Evolutionary conservation across 1,284 basidiomycete species (phyloP), one percentile per base, ranked within the genome.

Genomic region (Cutaneotrichosporon sp.): DNA sequence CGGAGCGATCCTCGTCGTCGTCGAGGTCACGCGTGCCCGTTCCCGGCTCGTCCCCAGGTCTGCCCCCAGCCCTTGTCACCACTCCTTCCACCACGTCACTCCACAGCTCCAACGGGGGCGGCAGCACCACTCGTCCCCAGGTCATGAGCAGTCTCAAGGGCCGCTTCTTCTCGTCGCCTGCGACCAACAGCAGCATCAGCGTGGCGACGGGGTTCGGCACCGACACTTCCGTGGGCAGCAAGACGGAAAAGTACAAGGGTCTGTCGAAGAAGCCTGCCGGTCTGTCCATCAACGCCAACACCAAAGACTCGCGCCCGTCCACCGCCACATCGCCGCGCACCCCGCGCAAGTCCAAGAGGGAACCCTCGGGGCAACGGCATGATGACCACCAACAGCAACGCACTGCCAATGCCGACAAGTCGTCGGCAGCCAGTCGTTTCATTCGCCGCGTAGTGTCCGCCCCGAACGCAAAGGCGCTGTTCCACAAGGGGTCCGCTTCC

Each of bases 361-460:
- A 53, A 4, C 13, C 33, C 10, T 53, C 51, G 22, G 51, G 38
- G 58, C 46, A 59, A 57, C 52, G 54, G 43, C 20, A 34, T 18
- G 38, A 42, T 14, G 38, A 42, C 38, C 38, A 42, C n/a, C 38
- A 38, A 11, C 13, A 45, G 47, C 65, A 64, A 42, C 57, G 24
- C 13, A 16, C 22, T 20, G 43, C 6, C 9, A 47, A 47, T 31
- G 13, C 27, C 16, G 47, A 50, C 47, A 50, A 50, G 47, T 50
- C 63, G 18, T 74, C 73, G 4, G 76, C 77, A 1, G 89, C 91
- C 9, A 85, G 88, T 54, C 87, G 92, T 31, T 93, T 97, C 79
- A 87, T 99, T 43, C 88, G 95, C 54, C 87, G 95, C 43, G 95
- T 98, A 49, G 93, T 95, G 1, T 97, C 93, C 24, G 95, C 95